phyloP scores from a whole-genome alignment of 1,284 basidiomycete genomes.

The Ustilago vetiveriae region DNA sequence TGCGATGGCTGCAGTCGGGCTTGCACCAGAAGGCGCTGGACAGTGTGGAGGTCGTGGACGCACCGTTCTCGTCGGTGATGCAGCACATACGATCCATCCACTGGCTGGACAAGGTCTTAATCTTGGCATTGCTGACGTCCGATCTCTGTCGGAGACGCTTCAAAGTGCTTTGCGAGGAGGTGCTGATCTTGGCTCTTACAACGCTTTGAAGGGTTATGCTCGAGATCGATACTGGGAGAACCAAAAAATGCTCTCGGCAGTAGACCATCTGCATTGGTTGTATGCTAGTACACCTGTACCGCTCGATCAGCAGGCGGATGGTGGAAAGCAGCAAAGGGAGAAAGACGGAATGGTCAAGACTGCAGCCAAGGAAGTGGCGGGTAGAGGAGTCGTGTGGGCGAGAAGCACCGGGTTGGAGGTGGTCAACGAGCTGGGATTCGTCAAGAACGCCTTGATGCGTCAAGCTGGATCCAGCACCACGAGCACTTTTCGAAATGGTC shows the following conservation, averaged over 20 bases:
- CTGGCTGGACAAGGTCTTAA: conserved; percentile 98
- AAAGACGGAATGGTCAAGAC: conserved; percentile 33
- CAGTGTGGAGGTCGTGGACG: conserved; percentile 70
- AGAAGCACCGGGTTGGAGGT: conserved; percentile 64
- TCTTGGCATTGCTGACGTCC: conserved; percentile 83
- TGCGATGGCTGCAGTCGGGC: conserved; percentile 44
- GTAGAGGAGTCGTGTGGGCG: conserved; percentile 56
- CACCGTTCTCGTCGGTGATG: conserved; percentile 91
- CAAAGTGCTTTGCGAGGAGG: conserved; percentile 42
- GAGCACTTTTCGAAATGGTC: background rate
- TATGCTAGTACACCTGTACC: conserved; percentile 50
- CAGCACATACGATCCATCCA: conserved; percentile 93
- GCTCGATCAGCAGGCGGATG: conserved; percentile 26
- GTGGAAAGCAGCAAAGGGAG: conserved; percentile 28
- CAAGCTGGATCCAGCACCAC: conserved; percentile 47
- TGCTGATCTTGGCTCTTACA: conserved; percentile 59
- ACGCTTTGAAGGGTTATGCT: conserved; percentile 54
- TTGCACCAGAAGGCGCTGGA: conserved; percentile 49
- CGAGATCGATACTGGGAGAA: conserved; percentile 62
- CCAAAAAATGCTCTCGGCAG: conserved; percentile 61
- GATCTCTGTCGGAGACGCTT: conserved; percentile 46
- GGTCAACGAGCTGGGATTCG: conserved; percentile 61
- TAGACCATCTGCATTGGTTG: conserved; percentile 65
- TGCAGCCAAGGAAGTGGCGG: conserved; percentile 38
- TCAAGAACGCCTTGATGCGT: conserved; percentile 57